Evolutionary conservation across 1,284 basidiomycete genomes (phyloP), one percentile per base, ranked within the genome.

Genomic region (Cryptococcus jaspeensis): DNA sequence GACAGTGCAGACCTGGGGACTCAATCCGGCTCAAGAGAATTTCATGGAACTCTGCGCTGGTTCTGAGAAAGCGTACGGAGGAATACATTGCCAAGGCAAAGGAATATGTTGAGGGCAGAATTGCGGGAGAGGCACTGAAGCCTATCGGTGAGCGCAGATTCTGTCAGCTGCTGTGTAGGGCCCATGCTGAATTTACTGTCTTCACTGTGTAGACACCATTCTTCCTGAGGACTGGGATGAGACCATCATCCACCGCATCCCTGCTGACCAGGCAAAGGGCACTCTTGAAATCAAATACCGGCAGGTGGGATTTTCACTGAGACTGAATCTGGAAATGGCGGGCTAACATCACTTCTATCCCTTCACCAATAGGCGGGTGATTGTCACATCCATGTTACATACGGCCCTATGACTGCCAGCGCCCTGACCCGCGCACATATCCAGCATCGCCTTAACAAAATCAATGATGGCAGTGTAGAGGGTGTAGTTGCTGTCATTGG

Each of bases 21-120:
- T 61, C 61, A 35, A 56, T 75, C 18, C 53, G 55, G 3, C 73
- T 75, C 54, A 70, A 66, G 55, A 56, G 67, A 18, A 66, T 67
- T 38, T 59, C 59, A 20, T 83, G 80, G 77, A 63, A 69, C 0
- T 70, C 79, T 13, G 77, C 83, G 1, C 55, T 70, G 36, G 38
- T 56, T 12, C 60, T 80, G 22, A 55, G 66, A 35, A 56, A 69
- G n/a, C 53, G 65, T 1, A 65, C 65, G 3, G 66, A 70, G 18
- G 37, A 54, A 15, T 82, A 78, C 75, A 54, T 80, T 0, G 54
- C 73, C 3, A 66, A 72, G 0, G 59, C 79, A 11, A 59, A 64
- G n/a, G 52, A 61, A 6, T 55, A 58, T n/a, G 48, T 55, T 2
- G 41, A 45, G 6, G 58, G 59, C 41, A 35, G 44, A 18, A 23